Percentiles rank a stretch among this genome's conserved stretches.
Conservation (phyloP, 2,329 filamentous ascomycete genomes). For the Leptoxyphium fumago region DNA sequence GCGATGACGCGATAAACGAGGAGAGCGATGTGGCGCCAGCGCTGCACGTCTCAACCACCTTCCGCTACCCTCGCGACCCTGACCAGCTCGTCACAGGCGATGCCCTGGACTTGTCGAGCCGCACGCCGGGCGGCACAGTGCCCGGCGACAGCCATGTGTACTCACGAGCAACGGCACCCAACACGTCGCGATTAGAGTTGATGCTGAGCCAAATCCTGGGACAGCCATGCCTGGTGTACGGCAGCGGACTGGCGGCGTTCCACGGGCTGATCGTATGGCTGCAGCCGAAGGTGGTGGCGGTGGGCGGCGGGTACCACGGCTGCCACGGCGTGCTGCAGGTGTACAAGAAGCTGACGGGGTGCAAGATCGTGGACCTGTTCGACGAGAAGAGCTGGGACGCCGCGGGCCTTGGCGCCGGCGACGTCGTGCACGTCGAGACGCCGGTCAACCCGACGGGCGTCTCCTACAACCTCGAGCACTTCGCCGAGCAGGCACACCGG, state of each 20-base stretch:
- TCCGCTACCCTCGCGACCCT: slow-evolving; percentile 63
- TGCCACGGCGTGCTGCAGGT: slow-evolving; percentile 73
- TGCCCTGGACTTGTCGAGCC: slow-evolving; percentile 11
- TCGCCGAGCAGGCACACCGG: slow-evolving; percentile 56
- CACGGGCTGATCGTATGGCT: slow-evolving; percentile 74
- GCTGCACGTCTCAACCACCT: slow-evolving; percentile 83
- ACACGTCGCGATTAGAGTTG: slow-evolving; percentile 70
- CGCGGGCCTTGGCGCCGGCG: slow-evolving; percentile 58
- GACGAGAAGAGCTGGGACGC: slow-evolving; percentile 24
- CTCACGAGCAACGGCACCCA: slow-evolving; percentile 65
- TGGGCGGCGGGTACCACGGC: slow-evolving; percentile 81
- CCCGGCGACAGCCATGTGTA: slow-evolving; percentile 59
- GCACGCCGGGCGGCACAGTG: slow-evolving; percentile 22
- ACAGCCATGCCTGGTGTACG: slow-evolving; percentile 60
- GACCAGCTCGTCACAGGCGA: slow-evolving; percentile 36
- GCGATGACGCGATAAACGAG: slow-evolving; percentile 20
- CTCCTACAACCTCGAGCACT: slow-evolving; percentile 57
- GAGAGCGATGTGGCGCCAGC: slow-evolving; percentile 66
- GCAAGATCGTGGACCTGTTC: slow-evolving; percentile 54
- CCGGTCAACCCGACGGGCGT: slow-evolving; percentile 83
- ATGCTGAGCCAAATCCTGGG: slow-evolving; percentile 61
- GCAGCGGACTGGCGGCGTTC: slow-evolving; percentile 74
- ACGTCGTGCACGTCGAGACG: slow-evolving; percentile 84
- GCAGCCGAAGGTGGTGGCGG: slow-evolving; percentile 69
- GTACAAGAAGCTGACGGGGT: slow-evolving; percentile 58